Base-by-base conservation (phyloP, 768 basidiomycete species). In the Psilocybe subaeruginosa region DNA sequence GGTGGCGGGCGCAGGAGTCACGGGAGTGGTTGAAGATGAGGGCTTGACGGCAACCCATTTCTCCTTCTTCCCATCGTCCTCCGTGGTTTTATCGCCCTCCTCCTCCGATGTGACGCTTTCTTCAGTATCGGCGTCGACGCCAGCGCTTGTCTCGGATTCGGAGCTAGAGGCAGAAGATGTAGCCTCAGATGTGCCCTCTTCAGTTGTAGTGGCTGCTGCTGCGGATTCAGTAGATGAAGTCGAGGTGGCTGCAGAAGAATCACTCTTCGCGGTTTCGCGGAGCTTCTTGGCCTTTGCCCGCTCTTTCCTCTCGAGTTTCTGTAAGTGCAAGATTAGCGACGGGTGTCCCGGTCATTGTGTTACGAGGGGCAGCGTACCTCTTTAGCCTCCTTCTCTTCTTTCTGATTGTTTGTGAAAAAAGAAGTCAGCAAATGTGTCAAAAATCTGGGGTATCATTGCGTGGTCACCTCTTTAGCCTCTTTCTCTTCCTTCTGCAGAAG, bases 11-110 rank as follows among this genome's bases (percentile, higher is more conserved):
- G 67, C 57, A 61, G 73, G 56, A 52, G 68, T 62, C 45, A 64
- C 56, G 43, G 70, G 50, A 41, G 69, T 54, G 45, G 64, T 59
- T 23, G 62, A 39, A 37, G 80, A 57, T 0, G 61, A 48, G 17
- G 56, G n/a, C 73, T 91, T 89, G 71, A 93, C 86, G 17, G 89
- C 78, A 53, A 92, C 85, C 91, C 91, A 93, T 70, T 89, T 91
- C 69, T 92, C 90, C 70, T 82, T 84, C 67, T 74, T 72, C 49
- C 65, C 72, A 46, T 78, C 72, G 43, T 78, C 74, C 48, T 71
- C 72, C 47, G 69, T 72, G 17, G 70, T 66, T 67, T 83, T 83
- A 43, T 86, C 82, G 19, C 71, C 69, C 68, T 91, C 90, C 56
- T 90, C 89, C 67, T 92, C 91, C 35, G 89, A 90, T 3, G 89